phyloP scores from a whole-genome alignment of 176 grass and related monocot genomes.

The Avena atlantica region DNA sequence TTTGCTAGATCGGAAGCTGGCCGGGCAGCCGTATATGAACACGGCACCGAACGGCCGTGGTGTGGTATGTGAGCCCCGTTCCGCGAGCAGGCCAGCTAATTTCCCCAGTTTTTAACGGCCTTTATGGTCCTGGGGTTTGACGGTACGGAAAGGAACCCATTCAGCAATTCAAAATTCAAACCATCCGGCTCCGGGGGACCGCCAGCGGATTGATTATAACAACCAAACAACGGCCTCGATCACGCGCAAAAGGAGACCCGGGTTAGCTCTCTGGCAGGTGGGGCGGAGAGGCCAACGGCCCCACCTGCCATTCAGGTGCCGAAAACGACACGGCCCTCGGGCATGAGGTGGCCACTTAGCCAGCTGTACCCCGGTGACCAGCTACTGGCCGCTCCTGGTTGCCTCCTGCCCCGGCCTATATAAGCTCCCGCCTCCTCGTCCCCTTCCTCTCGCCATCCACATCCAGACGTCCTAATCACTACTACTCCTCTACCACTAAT shows the following conservation, averaged over 20 bases:
- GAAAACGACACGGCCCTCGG: slow-evolving; percentile 38
- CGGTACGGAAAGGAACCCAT: slow-evolving; percentile 36
- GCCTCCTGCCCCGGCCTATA: slow-evolving; percentile 29
- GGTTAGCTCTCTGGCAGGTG: neutral
- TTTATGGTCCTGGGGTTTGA: slow-evolving; percentile 29
- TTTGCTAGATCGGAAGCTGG: neutral
- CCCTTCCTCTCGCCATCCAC: slow-evolving; percentile 33
- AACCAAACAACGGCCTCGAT: slow-evolving; percentile 47
- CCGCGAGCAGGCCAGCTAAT: neutral
- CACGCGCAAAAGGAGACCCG: neutral
- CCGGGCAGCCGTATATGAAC: neutral
- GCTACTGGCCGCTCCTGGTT: slow-evolving; percentile 40
- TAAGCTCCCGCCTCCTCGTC: slow-evolving; percentile 13
- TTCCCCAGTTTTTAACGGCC: slow-evolving; percentile 35
- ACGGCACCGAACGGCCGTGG: neutral
- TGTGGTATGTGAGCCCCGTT: neutral
- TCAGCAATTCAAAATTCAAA: slow-evolving; percentile 65
- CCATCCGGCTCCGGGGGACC: slow-evolving; percentile 7
- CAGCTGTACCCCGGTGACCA: slow-evolving; percentile 53
- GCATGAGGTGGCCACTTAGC: slow-evolving; percentile 46
- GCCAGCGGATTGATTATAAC: neutral
- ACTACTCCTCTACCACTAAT: neutral
- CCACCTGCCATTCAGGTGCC: slow-evolving; percentile 43
- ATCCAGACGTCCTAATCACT: slow-evolving; percentile 45
- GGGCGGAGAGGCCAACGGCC: rapidly evolving